Base-by-base conservation (phyloP, 352 stramenopile genomes). In the Albugo candida region DNA sequence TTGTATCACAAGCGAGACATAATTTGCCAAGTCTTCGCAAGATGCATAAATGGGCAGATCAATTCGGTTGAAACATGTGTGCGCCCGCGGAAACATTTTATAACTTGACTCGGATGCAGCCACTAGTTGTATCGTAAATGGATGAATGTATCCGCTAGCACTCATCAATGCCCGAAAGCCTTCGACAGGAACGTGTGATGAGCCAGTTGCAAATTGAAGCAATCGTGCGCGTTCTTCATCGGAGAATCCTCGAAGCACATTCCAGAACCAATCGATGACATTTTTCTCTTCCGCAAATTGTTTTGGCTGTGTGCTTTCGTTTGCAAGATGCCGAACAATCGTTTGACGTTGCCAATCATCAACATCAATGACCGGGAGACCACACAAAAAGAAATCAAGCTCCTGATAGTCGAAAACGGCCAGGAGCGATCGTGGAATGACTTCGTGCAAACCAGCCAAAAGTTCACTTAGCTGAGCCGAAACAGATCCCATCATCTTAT, bases 141-240 rank as follows among this genome's bases (percentile, higher is more conserved):
- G 57, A 48, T 88, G 71, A 18, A 86, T 73, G 46, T 84, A 81
- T 6, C 79, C 79, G 37, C 77, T 86, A 3, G 70, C 72, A 47
- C 77, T 88, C 14, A 65, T 87, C 14, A 92, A 65, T 0, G 68
- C 72, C 48, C 67, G 73, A 52, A 92, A 92, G 0, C 73, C 72
- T 47, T 89, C 73, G 5, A 92, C 75, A 14, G 76, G 73, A 4
- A 99, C 92, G 48, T 96, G 96, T 8, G 81, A 94, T 14, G 86
- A 97, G 1, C 95, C 95, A 0, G 93, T 99, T 5, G 96, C 83
- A 65, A 98, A 99, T 58, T 98, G 93, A 17, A 99, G 64, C 55
- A 99, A 82, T 13, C 89, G 69, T 36, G 94, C 94, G 27, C 93
- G 92, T 48, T 99, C 82, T 51, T 94, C 92, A 34, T 88, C 65